Conservation (phyloP, 2,329 filamentous ascomycete species). For the Cladosporium sp. region DNA sequence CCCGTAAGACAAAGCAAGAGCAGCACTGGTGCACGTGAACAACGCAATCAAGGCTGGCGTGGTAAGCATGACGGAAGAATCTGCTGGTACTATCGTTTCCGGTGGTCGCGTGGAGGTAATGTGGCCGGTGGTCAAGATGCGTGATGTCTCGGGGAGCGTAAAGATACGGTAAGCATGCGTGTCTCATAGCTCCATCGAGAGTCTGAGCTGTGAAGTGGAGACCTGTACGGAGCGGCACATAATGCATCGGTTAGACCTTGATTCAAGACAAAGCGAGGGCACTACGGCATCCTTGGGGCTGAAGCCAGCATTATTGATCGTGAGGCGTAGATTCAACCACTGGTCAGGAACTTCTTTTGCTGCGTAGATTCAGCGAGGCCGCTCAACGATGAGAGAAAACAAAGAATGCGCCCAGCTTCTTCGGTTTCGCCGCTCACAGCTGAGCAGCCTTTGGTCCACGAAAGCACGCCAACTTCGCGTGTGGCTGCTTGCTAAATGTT, state of each 20-base stretch:
- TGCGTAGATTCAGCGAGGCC: no score
- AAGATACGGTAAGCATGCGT: background rate
- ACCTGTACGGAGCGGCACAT: background rate
- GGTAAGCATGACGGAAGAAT: background rate
- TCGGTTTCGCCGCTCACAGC: no score
- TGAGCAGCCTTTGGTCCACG: no score
- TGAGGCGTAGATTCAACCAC: background rate
- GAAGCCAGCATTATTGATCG: background rate
- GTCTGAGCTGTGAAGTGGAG: background rate
- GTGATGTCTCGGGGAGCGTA: background rate
- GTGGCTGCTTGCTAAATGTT: no score
- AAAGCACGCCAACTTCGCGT: no score
- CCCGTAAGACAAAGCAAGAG: background rate
- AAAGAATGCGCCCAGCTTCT: no score
- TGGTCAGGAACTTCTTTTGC: no score
- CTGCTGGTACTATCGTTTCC: background rate
- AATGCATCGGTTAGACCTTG: no score
- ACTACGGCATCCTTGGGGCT: background rate
- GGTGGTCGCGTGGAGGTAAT: background rate
- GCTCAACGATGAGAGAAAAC: background rate
- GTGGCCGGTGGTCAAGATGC: no score
- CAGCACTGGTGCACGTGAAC: background rate
- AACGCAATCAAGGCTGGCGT: background rate
- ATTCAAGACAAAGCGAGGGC: background rate
- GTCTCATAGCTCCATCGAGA: no score